Base-by-base conservation (phyloP, 2,329 filamentous ascomycete genomes). In the Rhinocladiella mackenziei region DNA sequence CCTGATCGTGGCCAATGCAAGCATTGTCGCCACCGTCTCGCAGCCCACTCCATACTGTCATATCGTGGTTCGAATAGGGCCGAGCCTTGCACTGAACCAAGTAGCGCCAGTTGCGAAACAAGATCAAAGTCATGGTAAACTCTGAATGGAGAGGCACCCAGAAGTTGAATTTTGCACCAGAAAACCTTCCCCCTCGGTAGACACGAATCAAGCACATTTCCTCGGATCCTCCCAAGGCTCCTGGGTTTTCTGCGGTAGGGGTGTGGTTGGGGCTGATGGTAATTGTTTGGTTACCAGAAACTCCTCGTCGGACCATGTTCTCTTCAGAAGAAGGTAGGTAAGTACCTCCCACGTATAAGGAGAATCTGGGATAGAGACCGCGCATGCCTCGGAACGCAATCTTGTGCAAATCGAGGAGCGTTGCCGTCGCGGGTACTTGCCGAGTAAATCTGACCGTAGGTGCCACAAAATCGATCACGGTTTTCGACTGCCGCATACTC, bases 301-400 rank as follows among this genome's bases (percentile, higher is more conserved):
- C 22, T n/a, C 34, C 26, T 20, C 32, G 17, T 19, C 11, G 42
- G 15, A 25, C 18, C 23, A 33, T 23, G 30, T 25, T 29, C 20
- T 33, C 37, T 10, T 26, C 19, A 18, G 31, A 33, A 19, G 18
- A 33, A 20, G 25, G 30, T 8, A 32, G 22, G 20, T 31, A 34
- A n/a, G 34, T 10, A 15, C 40, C 49, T 20, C 53, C 32, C 2
- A 43, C 33, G 5, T 45, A 51, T 6, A 62, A 54, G 34, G 58
- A 56, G 36, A 63, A 62, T 6, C 39, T 25, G 3, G 48, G 37
- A 43, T 58, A 49, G n/a, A 54, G 45, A 4, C 49, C 61, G 42
- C 51, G 54, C 35, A 61, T 43, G 2, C 57, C 60, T 3, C 56
- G 54, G 39, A 59, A 62, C 0, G 53, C 60, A 10, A 62, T 19